Conservation (phyloP, 805 yeast species). For the Huiozyma naganishii region DNA sequence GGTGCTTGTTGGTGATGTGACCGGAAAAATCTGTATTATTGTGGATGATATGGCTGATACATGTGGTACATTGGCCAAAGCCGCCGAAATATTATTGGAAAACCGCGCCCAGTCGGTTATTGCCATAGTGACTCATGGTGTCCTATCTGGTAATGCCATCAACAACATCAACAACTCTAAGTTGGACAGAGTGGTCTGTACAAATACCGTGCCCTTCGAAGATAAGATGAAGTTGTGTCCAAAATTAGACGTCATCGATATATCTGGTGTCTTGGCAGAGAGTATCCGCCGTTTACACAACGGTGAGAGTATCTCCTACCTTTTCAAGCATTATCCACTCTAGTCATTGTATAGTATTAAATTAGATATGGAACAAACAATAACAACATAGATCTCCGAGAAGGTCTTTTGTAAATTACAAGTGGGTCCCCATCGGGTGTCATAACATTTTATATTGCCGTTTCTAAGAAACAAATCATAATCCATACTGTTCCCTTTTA, state of each 20-base stretch:
- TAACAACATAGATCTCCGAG: slow-evolving; percentile 1
- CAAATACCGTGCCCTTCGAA: slow-evolving; percentile 71
- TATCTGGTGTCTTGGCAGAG: slow-evolving; percentile 67
- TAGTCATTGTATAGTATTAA: background rate
- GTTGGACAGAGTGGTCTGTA: slow-evolving; percentile 61
- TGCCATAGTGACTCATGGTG: slow-evolving; percentile 78
- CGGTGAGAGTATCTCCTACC: slow-evolving; percentile 75
- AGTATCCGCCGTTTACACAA: slow-evolving; percentile 76
- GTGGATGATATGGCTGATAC: slow-evolving; percentile 90
- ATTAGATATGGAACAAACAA: background rate
- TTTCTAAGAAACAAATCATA: slow-evolving; percentile 24
- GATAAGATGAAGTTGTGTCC: slow-evolving; percentile 49
- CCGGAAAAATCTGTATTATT: slow-evolving; percentile 61
- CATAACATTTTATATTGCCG: background rate
- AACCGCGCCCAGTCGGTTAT: slow-evolving; percentile 63
- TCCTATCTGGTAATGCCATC: slow-evolving; percentile 64
- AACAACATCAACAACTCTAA: slow-evolving; percentile 59
- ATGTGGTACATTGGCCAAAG: slow-evolving; percentile 77
- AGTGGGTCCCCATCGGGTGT: background rate
- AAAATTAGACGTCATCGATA: slow-evolving; percentile 50
- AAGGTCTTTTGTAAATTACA: slow-evolving; percentile 1
- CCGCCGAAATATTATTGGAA: slow-evolving; percentile 62
- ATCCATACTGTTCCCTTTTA: slow-evolving; percentile 37
- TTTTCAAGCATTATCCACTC: slow-evolving; percentile 38
- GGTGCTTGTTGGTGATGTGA: slow-evolving; percentile 80